These are phyloP conservation scores for Solanum ahanhuiri DNA, from an alignment of 257 asterid genomes.

Conservation along the genomic window DNA sequence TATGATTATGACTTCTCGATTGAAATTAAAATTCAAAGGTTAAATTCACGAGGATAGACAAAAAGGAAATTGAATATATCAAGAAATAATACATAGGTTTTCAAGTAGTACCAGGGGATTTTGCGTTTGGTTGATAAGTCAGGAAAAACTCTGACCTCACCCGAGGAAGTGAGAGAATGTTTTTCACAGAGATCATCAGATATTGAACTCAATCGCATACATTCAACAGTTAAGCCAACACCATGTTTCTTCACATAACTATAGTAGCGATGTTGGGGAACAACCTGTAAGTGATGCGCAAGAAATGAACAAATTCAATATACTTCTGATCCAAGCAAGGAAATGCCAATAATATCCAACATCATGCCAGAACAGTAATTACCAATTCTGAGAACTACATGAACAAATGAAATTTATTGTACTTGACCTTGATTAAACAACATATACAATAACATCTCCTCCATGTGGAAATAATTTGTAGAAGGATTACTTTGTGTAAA, in stretches of 20 bases:
- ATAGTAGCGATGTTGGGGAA: conserved; percentile 56
- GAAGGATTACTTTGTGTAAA: background rate
- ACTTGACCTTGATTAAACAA: background rate
- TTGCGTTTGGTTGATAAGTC: conserved; percentile 50
- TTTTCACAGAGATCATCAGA: conserved; percentile 63
- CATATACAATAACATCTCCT: background rate
- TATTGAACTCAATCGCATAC: conserved; percentile 67
- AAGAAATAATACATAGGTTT: background rate
- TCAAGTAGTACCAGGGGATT: conserved; percentile 57
- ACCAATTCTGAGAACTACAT: background rate
- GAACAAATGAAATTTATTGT: background rate
- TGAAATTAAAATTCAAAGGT: background rate
- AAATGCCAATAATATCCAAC: too few relatives aligned
- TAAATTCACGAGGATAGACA: background rate
- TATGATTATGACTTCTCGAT: too few relatives aligned
- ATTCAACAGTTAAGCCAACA: background rate
- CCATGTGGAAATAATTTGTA: background rate
- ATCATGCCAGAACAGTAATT: too few relatives aligned
- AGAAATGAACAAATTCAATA: background rate
- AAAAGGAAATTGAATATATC: background rate
- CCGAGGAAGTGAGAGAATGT: conserved; percentile 40
- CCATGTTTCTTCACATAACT: conserved; percentile 43
- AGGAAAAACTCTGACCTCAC: conserved; percentile 83
- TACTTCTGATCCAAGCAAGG: background rate
- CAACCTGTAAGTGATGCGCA: conserved; percentile 34